Base-by-base conservation (phyloP, 2,329 filamentous ascomycete genomes). In the Epichloe amarillans region DNA sequence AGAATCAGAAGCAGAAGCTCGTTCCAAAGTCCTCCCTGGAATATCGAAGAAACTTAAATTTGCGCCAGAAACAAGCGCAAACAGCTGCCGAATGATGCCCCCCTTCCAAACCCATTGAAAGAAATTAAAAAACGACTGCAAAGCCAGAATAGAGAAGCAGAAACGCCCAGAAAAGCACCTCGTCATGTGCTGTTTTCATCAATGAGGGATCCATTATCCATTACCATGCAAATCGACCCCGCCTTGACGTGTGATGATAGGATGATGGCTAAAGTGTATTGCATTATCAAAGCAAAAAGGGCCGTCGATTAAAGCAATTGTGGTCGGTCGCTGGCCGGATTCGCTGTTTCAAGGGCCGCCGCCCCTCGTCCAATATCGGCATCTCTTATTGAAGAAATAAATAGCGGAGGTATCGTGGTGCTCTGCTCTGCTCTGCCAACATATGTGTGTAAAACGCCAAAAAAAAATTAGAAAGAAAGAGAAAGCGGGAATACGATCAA, bases 341-440 rank as follows among this genome's bases (percentile, higher is more conserved):
- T 21, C n/a, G 42, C 14, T n/a, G 21, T 8, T 17, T 44, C 4
- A 26, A 30, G 26, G 21, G 26, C 7, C 26, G 26, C 7, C 4
- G 23, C 21, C 21, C 26, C 3, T 23, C 23, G 23, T 44, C 23
- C 14, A 15, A 30, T 12, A 26, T 21, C 14, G 14, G 12, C 21
- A 21, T 44, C 15, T 11, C 23, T 17, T 14, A 57, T 41, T 15
- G 56, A 51, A 57, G 52, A 54, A 57, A 53, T 52, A 55, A 60
- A 42, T 21, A 60, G 56, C 61, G 2, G 26, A 30, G 59, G 59
- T 60, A 61, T 62, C 59, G 61, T 60, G 56, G 56, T 56, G 50
- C 57, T 52, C 23, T 30, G 26, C 23, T 26, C 23, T 26, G 23
- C 26, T 30, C 7, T 40, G 44, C 23, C 42, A 35, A 50, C 43